Conservation (phyloP, 73 alveolate genomes). For the Paramecium caudatum region DNA sequence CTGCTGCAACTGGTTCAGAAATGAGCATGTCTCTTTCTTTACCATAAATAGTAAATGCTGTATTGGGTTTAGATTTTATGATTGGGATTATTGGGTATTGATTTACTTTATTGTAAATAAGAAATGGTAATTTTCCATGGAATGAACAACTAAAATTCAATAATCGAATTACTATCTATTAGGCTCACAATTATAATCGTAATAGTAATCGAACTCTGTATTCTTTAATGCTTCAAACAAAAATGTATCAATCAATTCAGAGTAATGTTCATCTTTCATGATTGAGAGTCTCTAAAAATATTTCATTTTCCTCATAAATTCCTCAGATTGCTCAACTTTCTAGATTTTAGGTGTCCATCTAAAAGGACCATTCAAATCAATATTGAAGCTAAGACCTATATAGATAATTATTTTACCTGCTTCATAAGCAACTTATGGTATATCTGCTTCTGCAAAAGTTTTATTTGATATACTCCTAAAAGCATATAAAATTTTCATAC, state of each 20-base stretch:
- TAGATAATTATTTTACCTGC: constrained; percentile 12
- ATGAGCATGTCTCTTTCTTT: constrained; percentile 60
- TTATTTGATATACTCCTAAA: background rate
- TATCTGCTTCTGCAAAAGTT: constrained; percentile 6
- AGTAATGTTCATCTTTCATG: constrained; percentile 65
- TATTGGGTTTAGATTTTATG: constrained; percentile 31
- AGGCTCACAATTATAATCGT: constrained; percentile 70
- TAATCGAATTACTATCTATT: background rate
- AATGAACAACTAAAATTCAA: constrained; percentile 53
- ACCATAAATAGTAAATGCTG: constrained; percentile 19
- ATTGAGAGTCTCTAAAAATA: constrained; percentile 60
- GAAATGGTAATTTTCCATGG: constrained; percentile 67
- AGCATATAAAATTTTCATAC: background rate
- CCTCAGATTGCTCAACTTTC: constrained; percentile 58
- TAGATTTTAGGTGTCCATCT: constrained; percentile 77
- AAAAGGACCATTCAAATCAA: constrained; percentile 66
- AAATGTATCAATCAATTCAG: constrained; percentile 72
- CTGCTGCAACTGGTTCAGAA: constrained; percentile 69
- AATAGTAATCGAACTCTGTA: constrained; percentile 74
- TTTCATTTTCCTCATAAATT: constrained; percentile 70
- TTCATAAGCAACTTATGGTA: constrained; percentile 17
- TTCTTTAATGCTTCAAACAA: constrained; percentile 74
- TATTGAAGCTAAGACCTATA: constrained; percentile 7
- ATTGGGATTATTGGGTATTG: constrained; percentile 71
- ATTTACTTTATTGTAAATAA: constrained; percentile 64